Conservation (phyloP, 352 stramenopile genomes). For the Pythium brassicae region DNA sequence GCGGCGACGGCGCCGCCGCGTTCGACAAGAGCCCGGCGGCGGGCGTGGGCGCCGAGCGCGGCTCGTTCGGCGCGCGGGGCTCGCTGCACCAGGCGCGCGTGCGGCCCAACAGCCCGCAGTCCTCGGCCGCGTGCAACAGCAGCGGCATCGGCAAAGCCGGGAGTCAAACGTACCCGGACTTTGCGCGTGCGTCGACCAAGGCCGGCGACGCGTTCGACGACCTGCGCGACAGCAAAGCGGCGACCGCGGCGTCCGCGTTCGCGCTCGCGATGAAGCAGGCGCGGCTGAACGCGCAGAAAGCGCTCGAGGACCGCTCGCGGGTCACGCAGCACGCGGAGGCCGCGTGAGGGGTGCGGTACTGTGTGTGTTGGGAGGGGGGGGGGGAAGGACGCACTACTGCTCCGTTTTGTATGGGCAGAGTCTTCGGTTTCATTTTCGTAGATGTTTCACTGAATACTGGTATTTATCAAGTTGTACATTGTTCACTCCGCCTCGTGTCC, state of each 20-base stretch:
- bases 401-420: too few species aligned
- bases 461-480: too few species aligned
- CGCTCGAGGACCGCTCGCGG: conserved; percentile 39
- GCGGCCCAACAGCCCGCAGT: conserved; percentile 13
- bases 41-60: not conserved
- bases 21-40: not conserved
- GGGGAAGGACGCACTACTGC: too few species aligned
- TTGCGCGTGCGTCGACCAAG: not conserved
- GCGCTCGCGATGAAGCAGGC: conserved; percentile 77
- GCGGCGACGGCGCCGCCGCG: not conserved
- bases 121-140: not conserved
- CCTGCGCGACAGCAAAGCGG: conserved; percentile 9
- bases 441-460: too few species aligned
- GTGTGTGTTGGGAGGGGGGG: too few species aligned
- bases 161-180: not conserved
- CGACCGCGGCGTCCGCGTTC: conserved; percentile 57
- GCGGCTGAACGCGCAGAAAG: conserved; percentile 63
- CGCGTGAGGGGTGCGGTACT: not conserved
- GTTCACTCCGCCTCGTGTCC: too few species aligned
- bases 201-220: not conserved
- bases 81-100: conserved; percentile 11
- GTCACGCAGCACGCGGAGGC: not conserved
- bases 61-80: conserved; percentile 1
- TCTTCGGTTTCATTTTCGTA: too few species aligned
- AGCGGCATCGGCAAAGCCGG: not conserved